These are phyloP conservation scores for Uronychia binucleata DNA, from an alignment of 73 alveolate genomes.

Conservation along the genomic window DNA sequence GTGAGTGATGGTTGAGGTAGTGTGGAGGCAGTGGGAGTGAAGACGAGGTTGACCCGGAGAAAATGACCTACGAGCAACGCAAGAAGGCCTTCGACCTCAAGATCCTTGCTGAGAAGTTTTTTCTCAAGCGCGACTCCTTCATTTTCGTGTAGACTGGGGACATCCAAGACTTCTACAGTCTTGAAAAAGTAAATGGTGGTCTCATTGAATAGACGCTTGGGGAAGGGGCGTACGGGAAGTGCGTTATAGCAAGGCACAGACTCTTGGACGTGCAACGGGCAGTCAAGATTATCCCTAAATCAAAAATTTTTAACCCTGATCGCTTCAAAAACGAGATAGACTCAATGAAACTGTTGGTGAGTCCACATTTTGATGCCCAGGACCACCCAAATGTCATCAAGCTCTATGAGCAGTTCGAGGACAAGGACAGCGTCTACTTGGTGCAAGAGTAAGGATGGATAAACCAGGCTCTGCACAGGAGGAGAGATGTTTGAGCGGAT, in stretches of 20 bases:
- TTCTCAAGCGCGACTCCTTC: slow-evolving; percentile 14
- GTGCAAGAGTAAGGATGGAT: slow-evolving; percentile 62
- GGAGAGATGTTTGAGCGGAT: slow-evolving; percentile 80
- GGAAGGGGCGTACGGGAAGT: slow-evolving; percentile 80
- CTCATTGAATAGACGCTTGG: slow-evolving; percentile 41
- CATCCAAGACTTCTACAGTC: slow-evolving; percentile 16
- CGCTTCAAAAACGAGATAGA: slow-evolving; percentile 60
- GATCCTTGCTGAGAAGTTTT: background rate
- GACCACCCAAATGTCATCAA: slow-evolving; percentile 89
- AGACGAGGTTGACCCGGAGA: background rate
- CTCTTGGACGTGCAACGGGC: slow-evolving; percentile 79
- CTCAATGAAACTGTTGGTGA: slow-evolving; percentile 58
- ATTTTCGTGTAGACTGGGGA: slow-evolving; percentile 9
- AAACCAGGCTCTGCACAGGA: slow-evolving; percentile 70
- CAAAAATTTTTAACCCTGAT: slow-evolving; percentile 74
- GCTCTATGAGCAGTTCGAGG: slow-evolving; percentile 89
- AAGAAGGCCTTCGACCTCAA: background rate
- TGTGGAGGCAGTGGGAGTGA: slow-evolving; percentile 1
- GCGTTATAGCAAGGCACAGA: slow-evolving; percentile 61
- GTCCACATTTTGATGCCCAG: background rate
- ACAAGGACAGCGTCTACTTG: slow-evolving; percentile 80
- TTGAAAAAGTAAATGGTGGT: background rate
- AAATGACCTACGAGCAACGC: background rate
- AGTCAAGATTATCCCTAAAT: slow-evolving; percentile 86
- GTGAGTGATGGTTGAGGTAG: slow-evolving; percentile 3